These are phyloP conservation scores for Trichophaea hybrida DNA, from an alignment of 2,329 filamentous ascomycete genomes.

Conservation along the genomic window DNA sequence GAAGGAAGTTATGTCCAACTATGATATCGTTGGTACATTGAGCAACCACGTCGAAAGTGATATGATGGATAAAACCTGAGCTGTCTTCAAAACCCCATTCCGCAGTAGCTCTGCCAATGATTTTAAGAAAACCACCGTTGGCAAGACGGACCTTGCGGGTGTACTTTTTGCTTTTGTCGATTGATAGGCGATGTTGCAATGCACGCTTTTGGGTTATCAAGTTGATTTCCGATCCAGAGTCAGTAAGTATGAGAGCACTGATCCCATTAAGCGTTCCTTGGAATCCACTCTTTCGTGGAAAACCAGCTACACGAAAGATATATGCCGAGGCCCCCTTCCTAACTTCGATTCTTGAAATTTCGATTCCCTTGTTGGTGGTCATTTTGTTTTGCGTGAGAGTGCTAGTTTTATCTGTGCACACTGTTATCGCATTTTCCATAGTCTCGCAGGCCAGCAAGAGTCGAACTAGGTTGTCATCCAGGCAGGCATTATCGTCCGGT, in stretches of 20 bases:
- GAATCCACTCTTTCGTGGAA: not conserved
- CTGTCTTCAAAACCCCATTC: not conserved
- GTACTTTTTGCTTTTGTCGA: not conserved
- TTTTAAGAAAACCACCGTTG: not conserved
- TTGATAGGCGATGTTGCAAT: not conserved
- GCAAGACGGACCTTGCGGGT: not conserved
- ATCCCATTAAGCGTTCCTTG: not conserved
- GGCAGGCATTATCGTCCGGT: conserved; percentile 54
- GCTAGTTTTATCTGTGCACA: conserved; percentile 55
- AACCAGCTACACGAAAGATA: too few species aligned
- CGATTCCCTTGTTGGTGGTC: conserved; percentile 46
- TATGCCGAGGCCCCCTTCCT: too few species aligned
- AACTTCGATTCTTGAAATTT: too few species aligned
- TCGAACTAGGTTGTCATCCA: conserved; percentile 60
- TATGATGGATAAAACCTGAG: not conserved
- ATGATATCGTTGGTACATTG: not conserved
- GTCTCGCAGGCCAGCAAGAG: conserved; percentile 66
- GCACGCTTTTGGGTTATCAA: not conserved
- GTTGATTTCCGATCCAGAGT: not conserved
- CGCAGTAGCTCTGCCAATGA: not conserved
- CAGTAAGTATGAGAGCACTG: not conserved
- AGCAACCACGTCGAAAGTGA: not conserved
- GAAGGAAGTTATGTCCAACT: not conserved
- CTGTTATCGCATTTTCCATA: conserved; percentile 63
- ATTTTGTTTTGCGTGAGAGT: conserved; percentile 56